Conservation (phyloP, 306 rosid species). For the Hylodesmum podocarpum region DNA sequence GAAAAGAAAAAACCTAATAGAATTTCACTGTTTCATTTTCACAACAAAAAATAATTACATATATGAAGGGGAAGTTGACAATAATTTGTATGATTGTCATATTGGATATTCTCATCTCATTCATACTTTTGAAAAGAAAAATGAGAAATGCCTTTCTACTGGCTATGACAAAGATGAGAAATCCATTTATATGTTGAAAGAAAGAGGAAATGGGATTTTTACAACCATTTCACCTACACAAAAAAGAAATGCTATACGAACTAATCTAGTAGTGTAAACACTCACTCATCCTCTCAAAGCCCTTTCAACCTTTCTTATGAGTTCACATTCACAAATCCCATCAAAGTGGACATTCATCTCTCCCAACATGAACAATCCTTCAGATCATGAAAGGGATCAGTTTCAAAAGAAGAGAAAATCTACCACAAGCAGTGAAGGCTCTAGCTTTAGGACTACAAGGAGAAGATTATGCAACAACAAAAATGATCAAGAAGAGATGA, state of each 20-base stretch:
- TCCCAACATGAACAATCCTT: conserved; percentile 14
- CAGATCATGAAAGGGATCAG: conserved; percentile 22
- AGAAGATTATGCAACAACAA: conserved; percentile 25
- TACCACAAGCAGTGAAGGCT: not conserved
- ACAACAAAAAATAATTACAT: not conserved
- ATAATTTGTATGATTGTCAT: not conserved
- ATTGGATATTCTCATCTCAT: conserved; percentile 10
- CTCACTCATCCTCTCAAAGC: not conserved
- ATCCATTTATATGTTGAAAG: not conserved
- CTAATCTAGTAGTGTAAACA: not conserved
- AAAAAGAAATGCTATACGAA: not conserved
- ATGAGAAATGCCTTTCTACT: not conserved
- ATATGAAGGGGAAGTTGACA: not conserved
- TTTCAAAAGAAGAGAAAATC: conserved; percentile 30
- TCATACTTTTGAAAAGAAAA: conserved; percentile 11
- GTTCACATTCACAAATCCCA: not conserved
- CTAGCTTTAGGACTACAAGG: not conserved
- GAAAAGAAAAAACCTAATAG: not conserved
- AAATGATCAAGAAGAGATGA: conserved; percentile 1
- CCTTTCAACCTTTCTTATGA: not conserved
- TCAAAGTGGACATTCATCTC: not conserved
- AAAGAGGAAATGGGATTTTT: not conserved
- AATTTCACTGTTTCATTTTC: not conserved
- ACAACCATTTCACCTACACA: not conserved
- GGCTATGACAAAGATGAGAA: conserved; percentile 3